Evolutionary conservation across 371 early-diverging fungal species (phyloP).

Genomic region (Lichtheimia hyalospora): DNA sequence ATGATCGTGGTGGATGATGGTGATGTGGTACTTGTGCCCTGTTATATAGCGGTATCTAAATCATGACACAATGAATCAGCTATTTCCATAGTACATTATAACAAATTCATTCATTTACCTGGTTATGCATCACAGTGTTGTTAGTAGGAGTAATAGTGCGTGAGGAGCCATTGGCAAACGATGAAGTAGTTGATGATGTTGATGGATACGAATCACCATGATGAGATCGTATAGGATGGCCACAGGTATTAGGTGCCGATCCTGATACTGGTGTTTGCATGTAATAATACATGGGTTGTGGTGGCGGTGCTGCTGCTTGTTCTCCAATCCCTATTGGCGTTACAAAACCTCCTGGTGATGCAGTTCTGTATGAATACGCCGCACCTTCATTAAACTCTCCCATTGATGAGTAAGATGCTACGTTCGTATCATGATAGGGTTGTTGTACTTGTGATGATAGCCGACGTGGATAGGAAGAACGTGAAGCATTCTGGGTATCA

Average conservation of each 20-base stretch:
- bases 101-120: not conserved
- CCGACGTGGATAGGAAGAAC: not conserved
- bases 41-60: too few species aligned
- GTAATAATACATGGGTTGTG: not conserved
- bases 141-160: too few species aligned
- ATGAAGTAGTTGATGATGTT: conserved; percentile 1
- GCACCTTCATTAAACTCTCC: not conserved
- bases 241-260: conserved; percentile 9
- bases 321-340: too few species aligned
- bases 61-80: too few species aligned
- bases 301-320: conserved; percentile 2
- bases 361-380: too few species aligned
- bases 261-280: conserved; percentile 9
- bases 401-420: conserved; percentile 2
- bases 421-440: conserved; percentile 7
- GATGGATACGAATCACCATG: conserved; percentile 3
- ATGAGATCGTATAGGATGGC: not conserved
- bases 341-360: too few species aligned
- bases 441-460: conserved; percentile 2
- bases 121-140: not conserved
- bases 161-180: not conserved
- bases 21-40: not conserved
- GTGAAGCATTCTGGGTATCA: conserved; percentile 6
- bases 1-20: conserved; percentile 4
- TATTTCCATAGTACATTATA: not conserved